Conservation (phyloP, 1,284 basidiomycete genomes). For the Ganoderma sinense region DNA sequence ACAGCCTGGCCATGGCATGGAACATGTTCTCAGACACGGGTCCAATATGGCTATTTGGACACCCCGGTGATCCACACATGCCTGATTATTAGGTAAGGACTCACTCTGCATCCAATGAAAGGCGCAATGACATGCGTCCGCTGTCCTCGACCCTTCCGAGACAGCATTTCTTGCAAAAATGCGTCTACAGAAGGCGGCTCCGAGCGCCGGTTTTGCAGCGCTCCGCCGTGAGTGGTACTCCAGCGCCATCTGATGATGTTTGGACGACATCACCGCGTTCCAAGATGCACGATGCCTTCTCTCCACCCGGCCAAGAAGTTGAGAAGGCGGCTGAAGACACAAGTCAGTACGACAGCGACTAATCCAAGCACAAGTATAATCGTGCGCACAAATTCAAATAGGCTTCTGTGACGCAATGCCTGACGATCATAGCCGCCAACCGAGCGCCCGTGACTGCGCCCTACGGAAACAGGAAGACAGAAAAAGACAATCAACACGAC, state of each 20-base stretch:
- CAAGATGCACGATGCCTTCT: neutral
- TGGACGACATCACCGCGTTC: constrained; percentile 2
- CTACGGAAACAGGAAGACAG: neutral
- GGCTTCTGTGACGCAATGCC: neutral
- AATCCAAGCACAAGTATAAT: neutral
- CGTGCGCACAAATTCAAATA: neutral
- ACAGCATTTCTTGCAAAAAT: neutral
- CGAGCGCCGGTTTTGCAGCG: neutral
- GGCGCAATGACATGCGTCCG: neutral
- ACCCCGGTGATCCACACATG: neutral
- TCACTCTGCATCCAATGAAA: neutral
- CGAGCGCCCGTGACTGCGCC: neutral
- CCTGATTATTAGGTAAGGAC: neutral
- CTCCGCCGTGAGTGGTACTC: neutral
- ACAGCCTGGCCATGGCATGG: neutral
- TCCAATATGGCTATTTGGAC: neutral
- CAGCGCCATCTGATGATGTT: neutral
- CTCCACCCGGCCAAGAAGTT: neutral
- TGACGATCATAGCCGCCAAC: neutral
- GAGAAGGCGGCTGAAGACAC: neutral
- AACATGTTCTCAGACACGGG: neutral
- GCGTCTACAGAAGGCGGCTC: neutral
- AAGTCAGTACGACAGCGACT: constrained; percentile 1
- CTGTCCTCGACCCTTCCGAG: neutral
- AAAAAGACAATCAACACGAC: neutral